phyloP scores from a whole-genome alignment of 2,329 filamentous ascomycete genomes.

The Teratosphaeria nubilosa region DNA sequence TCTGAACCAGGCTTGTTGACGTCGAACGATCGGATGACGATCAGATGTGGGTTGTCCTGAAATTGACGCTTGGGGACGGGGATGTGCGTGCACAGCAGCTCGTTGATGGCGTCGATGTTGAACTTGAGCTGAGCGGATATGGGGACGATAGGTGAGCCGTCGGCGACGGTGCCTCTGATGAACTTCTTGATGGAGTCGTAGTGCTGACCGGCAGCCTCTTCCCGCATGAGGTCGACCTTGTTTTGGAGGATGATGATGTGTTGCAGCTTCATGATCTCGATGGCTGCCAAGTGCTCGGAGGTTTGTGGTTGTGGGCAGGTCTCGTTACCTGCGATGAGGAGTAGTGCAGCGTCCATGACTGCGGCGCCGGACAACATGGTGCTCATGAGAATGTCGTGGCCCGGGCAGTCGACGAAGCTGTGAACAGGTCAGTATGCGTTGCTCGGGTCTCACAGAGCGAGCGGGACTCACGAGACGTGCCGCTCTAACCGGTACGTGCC shows the following conservation, averaged over 20 bases:
- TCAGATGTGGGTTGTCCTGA: slow-evolving; percentile 89
- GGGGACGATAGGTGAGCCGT: slow-evolving; percentile 89
- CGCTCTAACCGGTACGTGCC: slow-evolving; percentile 81
- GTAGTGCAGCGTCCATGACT: slow-evolving; percentile 96
- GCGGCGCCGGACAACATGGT: slow-evolving; percentile 99
- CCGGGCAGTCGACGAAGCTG: slow-evolving; percentile 92
- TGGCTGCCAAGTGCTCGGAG: slow-evolving; percentile 94
- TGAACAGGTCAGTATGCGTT: neutral
- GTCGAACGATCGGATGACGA: slow-evolving; percentile 97
- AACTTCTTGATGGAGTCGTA: slow-evolving; percentile 98
- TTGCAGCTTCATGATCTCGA: slow-evolving; percentile 99
- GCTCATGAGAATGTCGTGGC: slow-evolving; percentile 99
- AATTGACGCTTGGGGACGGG: slow-evolving; percentile 89
- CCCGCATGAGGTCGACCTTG: slow-evolving; percentile 97
- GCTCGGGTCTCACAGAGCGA: neutral
- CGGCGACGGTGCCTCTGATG: slow-evolving; percentile 92
- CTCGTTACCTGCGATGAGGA: slow-evolving; percentile 97
- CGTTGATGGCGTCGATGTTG: slow-evolving; percentile 98
- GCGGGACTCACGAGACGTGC: slow-evolving; percentile 71
- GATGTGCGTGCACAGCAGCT: slow-evolving; percentile 90
- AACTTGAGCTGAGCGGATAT: slow-evolving; percentile 97
- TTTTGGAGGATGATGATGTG: slow-evolving; percentile 99
- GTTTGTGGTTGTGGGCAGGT: slow-evolving; percentile 96
- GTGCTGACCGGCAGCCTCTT: slow-evolving; percentile 86
- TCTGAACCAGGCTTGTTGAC: slow-evolving; percentile 99